Base-by-base conservation (phyloP, 1,284 basidiomycete species). In the Paramarasmius palmivorus region DNA sequence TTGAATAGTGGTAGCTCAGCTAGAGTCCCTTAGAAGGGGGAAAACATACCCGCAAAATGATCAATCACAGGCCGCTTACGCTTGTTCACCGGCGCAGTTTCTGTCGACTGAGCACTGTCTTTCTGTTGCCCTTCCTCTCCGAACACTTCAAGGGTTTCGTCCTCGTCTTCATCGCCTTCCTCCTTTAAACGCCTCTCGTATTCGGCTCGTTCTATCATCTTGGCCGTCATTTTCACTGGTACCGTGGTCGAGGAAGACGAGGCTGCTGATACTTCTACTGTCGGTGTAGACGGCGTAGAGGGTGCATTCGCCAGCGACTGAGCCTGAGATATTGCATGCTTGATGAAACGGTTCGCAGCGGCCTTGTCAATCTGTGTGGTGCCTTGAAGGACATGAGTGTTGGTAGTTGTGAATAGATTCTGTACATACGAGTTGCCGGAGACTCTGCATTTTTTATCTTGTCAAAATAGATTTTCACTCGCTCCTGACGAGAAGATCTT, bases 331-430 rank as follows among this genome's bases (percentile, higher is more conserved):
- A 92, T 89, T n/a, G 90, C 90, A 63, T 90, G 81, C 65, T 87
- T 89, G 66, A 93, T 92, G 69, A 92, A 92, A 29, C 90, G 81
- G 46, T 74, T 74, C 4, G 90, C 90, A n/a, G 87, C 90, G 22
- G 72, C 82, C 65, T 87, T 90, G 77, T 92, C 90, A 48, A 92
- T 62, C 35, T 68, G 48, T 73, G 74, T 62, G 76, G 84, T 86
- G 61, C 42, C 34, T 56, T 37, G 40, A 56, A 40, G 29, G 35
- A 48, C 25, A 15, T 44, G 40, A 52, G 34, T 76, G 22, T n/a
- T 22, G 12, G 19, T 19, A 47, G 25, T 15, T 17, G 12, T 15
- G 32, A 52, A 32, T 35, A 26, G 19, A 4, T 35, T 23, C 26
- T 34, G 37, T 32, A 69, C 83, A 57, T 61, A 86, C 87, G 76